These are phyloP conservation scores for Phialophora tarda DNA, from an alignment of 2,329 filamentous ascomycete genomes.

Conservation along the genomic window DNA sequence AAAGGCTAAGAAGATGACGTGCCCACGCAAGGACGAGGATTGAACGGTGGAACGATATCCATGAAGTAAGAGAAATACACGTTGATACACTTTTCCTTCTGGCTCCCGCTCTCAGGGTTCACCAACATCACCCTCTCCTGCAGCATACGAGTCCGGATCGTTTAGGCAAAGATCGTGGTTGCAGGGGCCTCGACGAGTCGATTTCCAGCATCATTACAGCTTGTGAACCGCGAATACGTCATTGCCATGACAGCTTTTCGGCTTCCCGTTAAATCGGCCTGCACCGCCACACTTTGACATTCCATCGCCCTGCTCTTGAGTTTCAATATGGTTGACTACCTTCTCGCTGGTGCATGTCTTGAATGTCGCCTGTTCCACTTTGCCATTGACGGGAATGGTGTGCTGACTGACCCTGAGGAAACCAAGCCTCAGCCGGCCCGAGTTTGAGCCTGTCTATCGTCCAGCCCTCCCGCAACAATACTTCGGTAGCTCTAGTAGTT, in stretches of 20 bases:
- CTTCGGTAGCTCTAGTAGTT: background rate
- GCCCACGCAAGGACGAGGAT: constrained; percentile 23
- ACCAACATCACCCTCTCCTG: background rate
- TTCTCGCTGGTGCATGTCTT: background rate
- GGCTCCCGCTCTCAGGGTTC: background rate
- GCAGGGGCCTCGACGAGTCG: background rate
- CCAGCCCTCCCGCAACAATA: background rate
- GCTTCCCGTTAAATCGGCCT: constrained; percentile 4
- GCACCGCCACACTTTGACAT: constrained; percentile 34
- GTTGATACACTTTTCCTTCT: background rate
- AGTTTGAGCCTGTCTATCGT: background rate
- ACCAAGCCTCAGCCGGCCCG: background rate
- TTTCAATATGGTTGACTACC: background rate
- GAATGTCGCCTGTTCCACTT: background rate
- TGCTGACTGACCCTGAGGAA: background rate
- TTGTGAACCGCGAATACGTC: constrained; percentile 17
- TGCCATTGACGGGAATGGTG: background rate
- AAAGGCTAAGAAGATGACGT: constrained; percentile 15
- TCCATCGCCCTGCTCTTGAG: background rate
- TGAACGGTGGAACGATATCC: constrained; percentile 9
- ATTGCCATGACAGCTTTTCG: constrained; percentile 15
- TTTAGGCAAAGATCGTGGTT: background rate
- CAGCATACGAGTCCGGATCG: background rate
- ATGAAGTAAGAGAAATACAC: constrained; percentile 8
- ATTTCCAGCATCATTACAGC: constrained; percentile 9